A percentile compares a stretch with the other conserved stretches of the same genome.
These are phyloP conservation scores for Phellopilus nigrolimitatus DNA, from an alignment of 1,284 basidiomycete species.

Conservation along the genomic window DNA sequence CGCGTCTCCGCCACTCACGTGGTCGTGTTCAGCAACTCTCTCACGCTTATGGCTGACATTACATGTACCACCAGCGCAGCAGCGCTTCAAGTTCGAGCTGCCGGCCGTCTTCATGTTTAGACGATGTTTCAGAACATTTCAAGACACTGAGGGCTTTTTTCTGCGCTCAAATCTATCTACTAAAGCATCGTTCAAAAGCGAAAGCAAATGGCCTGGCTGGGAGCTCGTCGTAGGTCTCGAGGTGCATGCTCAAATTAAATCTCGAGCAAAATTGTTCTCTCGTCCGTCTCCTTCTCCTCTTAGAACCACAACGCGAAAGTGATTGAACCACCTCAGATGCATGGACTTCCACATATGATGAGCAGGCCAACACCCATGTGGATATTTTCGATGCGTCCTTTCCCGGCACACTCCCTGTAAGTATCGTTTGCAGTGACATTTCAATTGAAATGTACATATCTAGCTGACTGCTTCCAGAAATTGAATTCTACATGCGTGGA, in stretches of 20 bases:
- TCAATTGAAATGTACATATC: conserved; percentile 13
- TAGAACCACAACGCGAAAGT: not conserved
- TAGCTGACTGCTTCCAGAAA: conserved; percentile 41
- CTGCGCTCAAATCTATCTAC: not conserved
- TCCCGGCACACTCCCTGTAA: conserved; percentile 88
- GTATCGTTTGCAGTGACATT: too few relatives aligned
- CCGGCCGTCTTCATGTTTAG: conserved; percentile 1
- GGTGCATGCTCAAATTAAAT: conserved; percentile 91
- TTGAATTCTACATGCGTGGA: conserved; percentile 80
- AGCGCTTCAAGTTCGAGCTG: conserved; percentile 1
- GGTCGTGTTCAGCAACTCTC: not conserved
- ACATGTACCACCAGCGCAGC: not conserved
- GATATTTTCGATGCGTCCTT: conserved; percentile 85
- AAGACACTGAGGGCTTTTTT: not conserved
- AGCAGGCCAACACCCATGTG: conserved; percentile 72
- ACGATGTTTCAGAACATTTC: conserved; percentile 1
- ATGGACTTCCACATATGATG: conserved; percentile 45
- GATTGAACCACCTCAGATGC: conserved; percentile 35
- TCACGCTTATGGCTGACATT: not conserved
- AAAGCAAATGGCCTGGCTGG: conserved; percentile 61
- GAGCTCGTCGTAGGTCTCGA: conserved; percentile 91
- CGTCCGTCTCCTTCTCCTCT: conserved; percentile 39
- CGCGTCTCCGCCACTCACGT: conserved; percentile 6
- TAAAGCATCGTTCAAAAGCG: conserved; percentile 23
- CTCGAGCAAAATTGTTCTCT: conserved; percentile 87